Conservation (phyloP, 495 filamentous ascomycete genomes). For the Darksidea phi region DNA sequence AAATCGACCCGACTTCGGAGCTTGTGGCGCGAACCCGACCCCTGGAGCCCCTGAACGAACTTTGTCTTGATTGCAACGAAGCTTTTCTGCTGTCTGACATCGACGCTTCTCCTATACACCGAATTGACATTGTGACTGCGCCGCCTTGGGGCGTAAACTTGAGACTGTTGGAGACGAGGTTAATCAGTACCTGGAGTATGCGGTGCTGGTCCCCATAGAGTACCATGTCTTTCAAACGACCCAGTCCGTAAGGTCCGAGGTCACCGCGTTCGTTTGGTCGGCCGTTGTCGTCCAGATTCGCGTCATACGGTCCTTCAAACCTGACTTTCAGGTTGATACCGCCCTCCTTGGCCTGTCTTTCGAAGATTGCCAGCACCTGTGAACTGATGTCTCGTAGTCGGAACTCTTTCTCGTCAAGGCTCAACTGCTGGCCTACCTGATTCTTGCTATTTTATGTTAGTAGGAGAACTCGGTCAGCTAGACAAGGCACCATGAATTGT, state of each 20-base stretch:
- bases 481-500: too few species aligned
- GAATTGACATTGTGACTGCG: slow-evolving; percentile 69
- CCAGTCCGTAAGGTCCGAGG: slow-evolving; percentile 60
- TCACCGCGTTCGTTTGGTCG: slow-evolving; percentile 33
- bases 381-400: slow-evolving; percentile 72
- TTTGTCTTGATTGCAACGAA: slow-evolving; percentile 39
- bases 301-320: slow-evolving; percentile 57
- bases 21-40: slow-evolving; percentile 17
- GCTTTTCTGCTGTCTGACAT: slow-evolving; percentile 24
- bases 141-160: slow-evolving; percentile 87
- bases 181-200: slow-evolving; percentile 86
- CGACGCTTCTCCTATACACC: slow-evolving; percentile 61
- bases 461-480: neutral
- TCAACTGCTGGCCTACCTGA: slow-evolving; percentile 78
- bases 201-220: slow-evolving; percentile 90
- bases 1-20: slow-evolving; percentile 20
- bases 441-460: slow-evolving; percentile 62
- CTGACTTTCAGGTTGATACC: slow-evolving; percentile 68
- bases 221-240: slow-evolving; percentile 68
- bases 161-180: slow-evolving; percentile 85
- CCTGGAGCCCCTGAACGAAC: slow-evolving; percentile 30
- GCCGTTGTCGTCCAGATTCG: slow-evolving; percentile 41
- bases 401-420: slow-evolving; percentile 82
- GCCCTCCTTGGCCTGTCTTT: slow-evolving; percentile 80
- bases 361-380: slow-evolving; percentile 81